Evolutionary conservation across 169 alveolate species (phyloP), one percentile per base, ranked within the genome.

Genomic region (Condylostoma magnum): DNA sequence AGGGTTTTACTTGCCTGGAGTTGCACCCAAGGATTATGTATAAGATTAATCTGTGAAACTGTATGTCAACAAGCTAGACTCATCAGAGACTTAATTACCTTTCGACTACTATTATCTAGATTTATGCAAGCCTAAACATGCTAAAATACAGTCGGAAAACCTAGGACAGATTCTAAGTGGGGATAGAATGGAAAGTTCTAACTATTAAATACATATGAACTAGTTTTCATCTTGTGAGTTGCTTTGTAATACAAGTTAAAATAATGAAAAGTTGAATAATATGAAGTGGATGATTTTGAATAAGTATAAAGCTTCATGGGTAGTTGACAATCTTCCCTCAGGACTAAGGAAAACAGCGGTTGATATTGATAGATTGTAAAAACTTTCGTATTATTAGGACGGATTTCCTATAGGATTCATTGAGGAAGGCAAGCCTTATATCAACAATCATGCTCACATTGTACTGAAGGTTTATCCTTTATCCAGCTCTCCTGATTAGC

Each of bases 361-460:
- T 30, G 76, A 48, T 0, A 50, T 20, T 4, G 2, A 0, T 0
- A 65, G 28, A 18, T 8, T 10, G 10, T 31, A 46, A 25, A 15
- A n/a, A 27, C 10, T 48, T 3, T 50, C 60, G 12, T 48, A 8
- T 50, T 46, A 67, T 50, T 53, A 46, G 50, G 73, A 63, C 30
- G 76, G 76, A 18, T 67, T 67, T 31, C 76, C 66, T 0, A 50
- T 67, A 2, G 76, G 76, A 30, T 67, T 4, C 18, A 67, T 31
- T 31, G 10, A 28, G 2, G 34, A 28, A 4, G 51, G 48, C 2
- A 34, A 30, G 6, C 50, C 27, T 34, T 67, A 25, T 67, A 22
- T 67, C 10, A 6, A 47, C 44, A 67, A 67, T 30, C 76, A 67
- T 31, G 31, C 15, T 3, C 25, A 67, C 33, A 27, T 67, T 1